These are phyloP conservation scores for Globisporangium polare DNA, from an alignment of 352 stramenopile genomes.

Conservation along the genomic window DNA sequence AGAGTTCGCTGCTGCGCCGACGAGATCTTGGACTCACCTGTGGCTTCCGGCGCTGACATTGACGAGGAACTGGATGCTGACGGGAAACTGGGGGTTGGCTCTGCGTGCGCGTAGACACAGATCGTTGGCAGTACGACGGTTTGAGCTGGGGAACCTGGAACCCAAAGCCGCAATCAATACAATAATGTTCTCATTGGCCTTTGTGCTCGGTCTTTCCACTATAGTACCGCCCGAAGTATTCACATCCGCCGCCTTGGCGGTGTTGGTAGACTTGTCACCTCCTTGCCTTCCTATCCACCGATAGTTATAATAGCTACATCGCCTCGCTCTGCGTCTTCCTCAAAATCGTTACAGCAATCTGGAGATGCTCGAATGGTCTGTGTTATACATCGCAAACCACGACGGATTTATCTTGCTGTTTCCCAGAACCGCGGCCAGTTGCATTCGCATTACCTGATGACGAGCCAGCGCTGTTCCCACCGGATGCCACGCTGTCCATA, in stretches of 20 bases:
- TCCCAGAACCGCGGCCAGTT: slow-evolving; percentile 8
- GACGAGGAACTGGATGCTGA: background rate
- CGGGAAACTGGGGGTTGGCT: background rate
- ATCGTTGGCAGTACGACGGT: background rate
- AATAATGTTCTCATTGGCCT: slow-evolving; percentile 18
- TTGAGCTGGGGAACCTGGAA: background rate
- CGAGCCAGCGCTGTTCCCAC: slow-evolving; percentile 1
- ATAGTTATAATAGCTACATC: slow-evolving; percentile 23
- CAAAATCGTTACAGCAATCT: slow-evolving; percentile 15
- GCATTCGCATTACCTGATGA: slow-evolving; percentile 16
- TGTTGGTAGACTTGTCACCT: slow-evolving; percentile 6
- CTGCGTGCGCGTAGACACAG: slow-evolving; percentile 8
- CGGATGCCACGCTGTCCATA: slow-evolving; percentile 25
- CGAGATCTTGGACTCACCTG: background rate
- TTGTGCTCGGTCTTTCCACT: slow-evolving; percentile 16
- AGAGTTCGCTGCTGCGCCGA: background rate
- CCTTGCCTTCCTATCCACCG: slow-evolving; percentile 10
- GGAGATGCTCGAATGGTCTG: slow-evolving; percentile 13
- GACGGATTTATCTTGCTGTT: slow-evolving; percentile 20
- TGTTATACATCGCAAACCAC: slow-evolving; percentile 21
- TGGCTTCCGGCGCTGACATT: background rate
- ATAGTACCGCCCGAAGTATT: slow-evolving; percentile 54
- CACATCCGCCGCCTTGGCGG: slow-evolving; percentile 23
- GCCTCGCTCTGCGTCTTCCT: background rate
- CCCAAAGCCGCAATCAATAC: slow-evolving; percentile 1